A percentile compares a stretch with the other conserved stretches of the same genome.
phyloP scores from a whole-genome alignment of 176 grass and related monocot species.

The Musa acuminata region DNA sequence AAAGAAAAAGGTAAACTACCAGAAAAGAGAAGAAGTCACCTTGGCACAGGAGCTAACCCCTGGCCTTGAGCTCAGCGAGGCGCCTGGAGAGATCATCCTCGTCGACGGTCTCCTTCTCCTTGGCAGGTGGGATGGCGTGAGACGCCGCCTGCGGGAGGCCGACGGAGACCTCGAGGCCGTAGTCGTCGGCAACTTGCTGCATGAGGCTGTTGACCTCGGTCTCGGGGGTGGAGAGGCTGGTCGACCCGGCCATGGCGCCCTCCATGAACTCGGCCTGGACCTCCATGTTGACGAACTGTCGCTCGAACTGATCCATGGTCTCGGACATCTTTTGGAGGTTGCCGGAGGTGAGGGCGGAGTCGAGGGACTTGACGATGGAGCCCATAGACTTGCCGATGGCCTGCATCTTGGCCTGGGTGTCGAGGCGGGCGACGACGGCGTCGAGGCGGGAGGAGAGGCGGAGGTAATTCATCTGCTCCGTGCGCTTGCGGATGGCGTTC shows the following conservation, averaged over 20 bases:
- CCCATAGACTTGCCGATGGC: slow-evolving; percentile 87
- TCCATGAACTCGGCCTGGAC: slow-evolving; percentile 99
- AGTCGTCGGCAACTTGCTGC: slow-evolving; percentile 95
- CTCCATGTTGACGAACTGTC: slow-evolving; percentile 96
- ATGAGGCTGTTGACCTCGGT: slow-evolving; percentile 96
- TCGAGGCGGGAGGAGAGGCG: slow-evolving; percentile 85
- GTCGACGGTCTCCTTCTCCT: slow-evolving; percentile 90
- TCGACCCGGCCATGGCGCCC: slow-evolving; percentile 75
- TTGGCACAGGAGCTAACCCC: slow-evolving; percentile 19
- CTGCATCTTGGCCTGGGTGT: slow-evolving; percentile 99
- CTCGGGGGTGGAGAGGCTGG: slow-evolving; percentile 85
- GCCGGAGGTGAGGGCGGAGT: slow-evolving; percentile 55
- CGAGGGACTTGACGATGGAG: slow-evolving; percentile 75
- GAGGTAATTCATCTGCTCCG: slow-evolving; percentile 97
- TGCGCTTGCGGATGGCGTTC: slow-evolving; percentile 95
- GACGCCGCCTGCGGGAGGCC: slow-evolving; percentile 66
- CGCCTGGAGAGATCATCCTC: slow-evolving; percentile 85
- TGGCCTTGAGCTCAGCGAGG: slow-evolving; percentile 72
- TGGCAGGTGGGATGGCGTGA: slow-evolving; percentile 62
- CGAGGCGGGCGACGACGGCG: slow-evolving; percentile 85
- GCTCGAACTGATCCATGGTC: slow-evolving; percentile 89
- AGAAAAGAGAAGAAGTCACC: background rate
- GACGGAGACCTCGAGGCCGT: slow-evolving; percentile 84
- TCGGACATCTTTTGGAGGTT: slow-evolving; percentile 99
- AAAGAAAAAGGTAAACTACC: background rate